These are phyloP conservation scores for Termitomyces sp. DNA, from an alignment of 768 basidiomycete species.

Conservation along the genomic window DNA sequence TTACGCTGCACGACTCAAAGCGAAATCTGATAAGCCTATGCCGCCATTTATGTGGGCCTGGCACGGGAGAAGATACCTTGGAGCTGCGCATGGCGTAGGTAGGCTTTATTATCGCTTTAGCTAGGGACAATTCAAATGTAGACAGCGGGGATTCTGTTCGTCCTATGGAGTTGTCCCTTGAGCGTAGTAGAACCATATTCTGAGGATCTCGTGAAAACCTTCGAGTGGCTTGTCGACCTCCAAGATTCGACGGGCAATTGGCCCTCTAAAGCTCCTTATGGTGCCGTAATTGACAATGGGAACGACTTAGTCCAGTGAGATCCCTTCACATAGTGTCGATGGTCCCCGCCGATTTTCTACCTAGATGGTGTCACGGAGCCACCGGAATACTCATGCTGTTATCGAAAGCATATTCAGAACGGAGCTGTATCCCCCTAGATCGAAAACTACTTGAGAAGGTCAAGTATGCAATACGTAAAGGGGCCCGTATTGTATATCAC, in stretches of 20 bases:
- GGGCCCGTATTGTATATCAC: slow-evolving; percentile 37
- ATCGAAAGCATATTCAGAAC: slow-evolving; percentile 32
- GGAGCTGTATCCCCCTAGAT: slow-evolving; percentile 14
- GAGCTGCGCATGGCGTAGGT: slow-evolving; percentile 58
- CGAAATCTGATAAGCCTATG: slow-evolving; percentile 3
- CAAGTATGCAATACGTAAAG: slow-evolving; percentile 27
- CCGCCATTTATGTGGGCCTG: slow-evolving; percentile 57
- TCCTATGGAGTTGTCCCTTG: slow-evolving; percentile 39
- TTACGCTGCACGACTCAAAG: slow-evolving; percentile 23
- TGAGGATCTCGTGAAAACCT: slow-evolving; percentile 32
- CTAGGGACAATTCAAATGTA: background rate
- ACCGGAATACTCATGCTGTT: slow-evolving; percentile 44
- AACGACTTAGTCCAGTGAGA: slow-evolving; percentile 47
- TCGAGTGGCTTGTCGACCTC: slow-evolving; percentile 40
- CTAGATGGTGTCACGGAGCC: slow-evolving; percentile 60
- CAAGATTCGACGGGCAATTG: slow-evolving; percentile 48
- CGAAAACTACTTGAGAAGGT: slow-evolving; percentile 21
- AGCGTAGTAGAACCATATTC: slow-evolving; percentile 30
- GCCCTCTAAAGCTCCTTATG: slow-evolving; percentile 35
- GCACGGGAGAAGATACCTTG: slow-evolving; percentile 51
- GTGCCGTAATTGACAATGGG: background rate
- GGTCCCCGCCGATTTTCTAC: background rate
- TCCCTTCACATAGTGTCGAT: too few relatives aligned
- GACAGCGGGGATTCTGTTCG: slow-evolving; percentile 48
- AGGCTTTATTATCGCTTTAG: slow-evolving; percentile 12